These are phyloP conservation scores for Pseudozyma tsukubaensis DNA, from an alignment of 1,284 basidiomycete species.

Conservation along the genomic window DNA sequence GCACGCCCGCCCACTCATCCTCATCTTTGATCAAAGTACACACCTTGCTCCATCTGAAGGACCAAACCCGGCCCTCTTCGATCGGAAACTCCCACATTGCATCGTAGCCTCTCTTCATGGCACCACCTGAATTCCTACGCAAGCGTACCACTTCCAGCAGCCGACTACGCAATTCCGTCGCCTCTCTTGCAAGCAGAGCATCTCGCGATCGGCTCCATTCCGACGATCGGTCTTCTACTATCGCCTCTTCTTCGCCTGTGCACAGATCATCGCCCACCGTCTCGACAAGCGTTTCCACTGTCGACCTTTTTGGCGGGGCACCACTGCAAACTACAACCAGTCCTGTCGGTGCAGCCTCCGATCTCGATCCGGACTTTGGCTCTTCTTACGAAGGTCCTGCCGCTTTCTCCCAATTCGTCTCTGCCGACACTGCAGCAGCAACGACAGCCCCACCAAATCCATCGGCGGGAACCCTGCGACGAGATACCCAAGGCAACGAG, in stretches of 20 bases:
- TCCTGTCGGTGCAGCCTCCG: conserved; percentile 18
- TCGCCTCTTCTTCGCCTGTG: conserved; percentile 13
- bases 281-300: conserved; percentile 13
- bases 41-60: too few species aligned
- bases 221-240: conserved; percentile 6
- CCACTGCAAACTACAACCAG: conserved; percentile 33
- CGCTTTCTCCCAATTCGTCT: conserved; percentile 6
- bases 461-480: neutral
- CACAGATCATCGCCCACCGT: conserved; percentile 4
- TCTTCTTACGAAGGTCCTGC: conserved; percentile 40
- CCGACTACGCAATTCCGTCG: conserved; percentile 24
- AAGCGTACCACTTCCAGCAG: conserved; percentile 31
- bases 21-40: too few species aligned
- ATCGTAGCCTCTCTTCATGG: conserved; percentile 9
- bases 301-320: conserved; percentile 30
- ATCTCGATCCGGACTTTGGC: conserved; percentile 31
- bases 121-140: conserved; percentile 26
- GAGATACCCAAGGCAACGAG: neutral
- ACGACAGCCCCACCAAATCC: neutral
- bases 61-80: neutral
- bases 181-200: conserved; percentile 22
- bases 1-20: too few species aligned
- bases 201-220: conserved; percentile 22
- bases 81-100: neutral
- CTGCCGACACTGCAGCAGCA: neutral